Base-by-base conservation (phyloP, 1,284 basidiomycete species). In the Amylostereum chailletii region DNA sequence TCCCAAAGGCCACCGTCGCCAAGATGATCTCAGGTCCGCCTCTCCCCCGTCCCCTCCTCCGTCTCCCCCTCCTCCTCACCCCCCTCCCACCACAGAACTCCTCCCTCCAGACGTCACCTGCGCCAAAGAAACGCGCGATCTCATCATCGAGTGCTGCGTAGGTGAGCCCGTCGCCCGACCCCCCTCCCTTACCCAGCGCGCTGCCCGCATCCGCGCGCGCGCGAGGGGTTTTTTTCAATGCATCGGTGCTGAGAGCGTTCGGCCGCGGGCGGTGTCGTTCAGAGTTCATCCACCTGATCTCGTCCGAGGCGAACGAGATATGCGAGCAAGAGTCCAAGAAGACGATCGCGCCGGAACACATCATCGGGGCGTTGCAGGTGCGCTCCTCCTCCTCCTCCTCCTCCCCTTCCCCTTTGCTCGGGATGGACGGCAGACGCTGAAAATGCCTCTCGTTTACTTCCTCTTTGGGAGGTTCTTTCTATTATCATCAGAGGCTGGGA, bases 281-380 rank as follows among this genome's bases (percentile, higher is more conserved):
- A 97, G 95, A 99, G 75, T 99, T 98, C 69, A 95, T 99, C 58
- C 92, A 97, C 64, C 72, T 99, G 63, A 88, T 99, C 62, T 96
- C 96, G 10, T 94, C 94, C 5, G 94, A 98, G 67, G 90, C 94
- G 47, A 99, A 99, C 68, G 93, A 97, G 58, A 92, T 97, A 52
- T 99, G 96, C 66, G 96, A 99, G 63, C 86, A 91, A 65, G 93
- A 94, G 61, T 88, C 90, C n/a, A 98, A 98, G 74, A 99, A 99
- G 75, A 99, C 95, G 0, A 99, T 99, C 59, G 91, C 94, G 3
- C 95, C 96, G 2, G 95, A 99, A 62, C 95, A 99, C 63, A 94
- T 99, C 44, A 86, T 97, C 41, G 75, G 81, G 36, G 96, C 95
- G 4, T 72, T 99, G 47, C 91, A 93, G 73, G 93, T 92, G 51